Conservation (phyloP, 345 rosid species). For the Hibiscus tridactylites region DNA sequence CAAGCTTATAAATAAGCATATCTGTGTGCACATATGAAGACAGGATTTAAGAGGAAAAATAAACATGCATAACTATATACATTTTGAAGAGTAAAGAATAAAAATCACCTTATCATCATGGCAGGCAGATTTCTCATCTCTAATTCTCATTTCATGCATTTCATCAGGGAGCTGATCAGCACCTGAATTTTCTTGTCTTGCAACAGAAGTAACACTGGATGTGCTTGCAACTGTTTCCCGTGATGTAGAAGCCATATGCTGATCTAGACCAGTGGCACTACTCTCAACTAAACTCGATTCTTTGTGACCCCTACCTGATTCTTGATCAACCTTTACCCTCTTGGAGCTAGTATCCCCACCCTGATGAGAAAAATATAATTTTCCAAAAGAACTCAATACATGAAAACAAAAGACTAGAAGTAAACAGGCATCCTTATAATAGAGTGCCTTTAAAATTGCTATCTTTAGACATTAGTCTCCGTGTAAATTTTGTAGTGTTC, state of each 20-base stretch:
- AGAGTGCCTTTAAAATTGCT: background rate
- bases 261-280: slow-evolving; percentile 38
- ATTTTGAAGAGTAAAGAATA: background rate
- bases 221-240: slow-evolving; percentile 43
- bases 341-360: slow-evolving; percentile 66
- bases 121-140: slow-evolving; percentile 42
- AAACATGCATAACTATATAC: background rate
- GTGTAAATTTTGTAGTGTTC: background rate
- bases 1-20: background rate
- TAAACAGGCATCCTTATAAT: background rate
- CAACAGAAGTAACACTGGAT: slow-evolving; percentile 29
- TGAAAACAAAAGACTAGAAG: background rate
- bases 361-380: slow-evolving; percentile 23
- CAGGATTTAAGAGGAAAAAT: background rate
- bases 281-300: slow-evolving; percentile 41
- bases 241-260: slow-evolving; percentile 50
- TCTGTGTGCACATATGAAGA: background rate
- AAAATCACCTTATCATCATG: slow-evolving; percentile 49
- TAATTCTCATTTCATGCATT: slow-evolving; percentile 50
- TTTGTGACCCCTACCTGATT: slow-evolving; percentile 16
- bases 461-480: background rate
- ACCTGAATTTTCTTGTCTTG: slow-evolving; percentile 29
- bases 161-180: slow-evolving; percentile 57
- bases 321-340: slow-evolving; percentile 73
- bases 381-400: background rate